Percentiles rank a stretch among this genome's conserved stretches.
phyloP scores from a whole-genome alignment of 352 stramenopile species.

The Phytophthora melonis region DNA sequence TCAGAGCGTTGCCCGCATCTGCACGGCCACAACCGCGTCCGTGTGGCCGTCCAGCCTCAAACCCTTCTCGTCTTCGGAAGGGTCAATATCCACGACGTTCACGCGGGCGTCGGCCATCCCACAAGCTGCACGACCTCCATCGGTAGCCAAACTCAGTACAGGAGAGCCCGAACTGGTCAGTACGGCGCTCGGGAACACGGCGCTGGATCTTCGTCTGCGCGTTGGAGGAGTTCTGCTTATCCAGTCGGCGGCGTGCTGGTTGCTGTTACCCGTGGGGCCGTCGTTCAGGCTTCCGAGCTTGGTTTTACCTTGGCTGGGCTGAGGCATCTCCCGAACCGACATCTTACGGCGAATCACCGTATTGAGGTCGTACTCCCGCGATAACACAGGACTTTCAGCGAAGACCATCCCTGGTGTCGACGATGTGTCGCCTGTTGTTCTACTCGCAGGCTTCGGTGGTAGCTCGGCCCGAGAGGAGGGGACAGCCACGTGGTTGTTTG shows the following conservation, averaged over 20 bases:
- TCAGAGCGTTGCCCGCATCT: constrained; percentile 67
- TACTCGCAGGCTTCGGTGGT: constrained; percentile 4
- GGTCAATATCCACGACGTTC: constrained; percentile 51
- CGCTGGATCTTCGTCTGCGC: constrained; percentile 35
- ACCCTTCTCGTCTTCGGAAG: constrained; percentile 39
- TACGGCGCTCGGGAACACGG: constrained; percentile 33
- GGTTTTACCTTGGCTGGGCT: constrained; percentile 8
- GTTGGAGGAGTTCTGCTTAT: constrained; percentile 37
- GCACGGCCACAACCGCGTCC: constrained; percentile 61
- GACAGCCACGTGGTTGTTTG: constrained; percentile 3
- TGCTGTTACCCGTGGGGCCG: constrained; percentile 7
- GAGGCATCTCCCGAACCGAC: constrained; percentile 57
- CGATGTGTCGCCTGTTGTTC: constrained; percentile 3
- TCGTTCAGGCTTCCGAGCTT: constrained; percentile 7
- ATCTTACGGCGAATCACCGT: constrained; percentile 85
- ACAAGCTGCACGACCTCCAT: constrained; percentile 60
- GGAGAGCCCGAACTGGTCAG: constrained; percentile 41
- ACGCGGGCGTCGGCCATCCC: constrained; percentile 53
- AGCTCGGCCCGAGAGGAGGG: constrained; percentile 2
- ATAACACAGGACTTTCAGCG: constrained; percentile 50
- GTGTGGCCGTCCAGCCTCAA: constrained; percentile 66
- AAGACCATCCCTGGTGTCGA: constrained; percentile 16
- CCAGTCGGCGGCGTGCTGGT: constrained; percentile 29
- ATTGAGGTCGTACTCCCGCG: constrained; percentile 78
- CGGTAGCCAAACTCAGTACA: constrained; percentile 65